phyloP scores from a whole-genome alignment of 305 asterid genomes.

The Salvia sclarea region DNA sequence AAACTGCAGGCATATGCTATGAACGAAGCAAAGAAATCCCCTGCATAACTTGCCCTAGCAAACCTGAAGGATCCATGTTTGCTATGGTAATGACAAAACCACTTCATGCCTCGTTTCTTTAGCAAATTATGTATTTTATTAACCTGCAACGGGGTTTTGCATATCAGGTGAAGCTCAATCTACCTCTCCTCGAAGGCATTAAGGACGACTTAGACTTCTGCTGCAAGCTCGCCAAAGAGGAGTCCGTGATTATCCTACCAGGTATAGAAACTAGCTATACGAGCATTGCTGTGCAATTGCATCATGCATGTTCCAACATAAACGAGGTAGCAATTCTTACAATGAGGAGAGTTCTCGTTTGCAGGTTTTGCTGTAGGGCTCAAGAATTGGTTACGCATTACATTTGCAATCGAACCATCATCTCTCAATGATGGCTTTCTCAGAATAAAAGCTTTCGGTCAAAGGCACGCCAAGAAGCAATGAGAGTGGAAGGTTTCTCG shows the following conservation, averaged over 20 bases:
- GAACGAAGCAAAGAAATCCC: constrained; percentile 59
- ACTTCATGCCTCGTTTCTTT: not conserved
- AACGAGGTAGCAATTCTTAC: not conserved
- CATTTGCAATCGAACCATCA: constrained; percentile 66
- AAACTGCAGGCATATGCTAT: constrained; percentile 55
- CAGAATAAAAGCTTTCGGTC: constrained; percentile 55
- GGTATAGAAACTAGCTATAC: constrained; percentile 42
- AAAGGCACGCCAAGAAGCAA: constrained; percentile 55
- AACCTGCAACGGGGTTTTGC: constrained; percentile 11
- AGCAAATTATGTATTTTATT: not conserved
- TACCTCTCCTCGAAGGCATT: constrained; percentile 50
- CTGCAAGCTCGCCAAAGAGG: constrained; percentile 65
- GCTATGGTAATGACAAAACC: constrained; percentile 55
- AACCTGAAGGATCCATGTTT: constrained; percentile 89
- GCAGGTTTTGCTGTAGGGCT: constrained; percentile 73
- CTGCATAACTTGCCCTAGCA: constrained; percentile 71
- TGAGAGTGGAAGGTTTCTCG: not conserved
- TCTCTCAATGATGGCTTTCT: constrained; percentile 53
- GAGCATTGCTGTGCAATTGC: not conserved
- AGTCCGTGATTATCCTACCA: constrained; percentile 66
- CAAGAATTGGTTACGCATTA: constrained; percentile 64
- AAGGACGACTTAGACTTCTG: constrained; percentile 71
- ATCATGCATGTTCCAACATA: not conserved
- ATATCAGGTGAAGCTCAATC: constrained; percentile 54
- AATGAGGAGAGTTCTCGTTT: not conserved